Percentiles rank a stretch among this genome's conserved stretches.
These are phyloP conservation scores for Pseudoturritis turrita DNA, from an alignment of 345 rosid genomes.

Conservation along the genomic window DNA sequence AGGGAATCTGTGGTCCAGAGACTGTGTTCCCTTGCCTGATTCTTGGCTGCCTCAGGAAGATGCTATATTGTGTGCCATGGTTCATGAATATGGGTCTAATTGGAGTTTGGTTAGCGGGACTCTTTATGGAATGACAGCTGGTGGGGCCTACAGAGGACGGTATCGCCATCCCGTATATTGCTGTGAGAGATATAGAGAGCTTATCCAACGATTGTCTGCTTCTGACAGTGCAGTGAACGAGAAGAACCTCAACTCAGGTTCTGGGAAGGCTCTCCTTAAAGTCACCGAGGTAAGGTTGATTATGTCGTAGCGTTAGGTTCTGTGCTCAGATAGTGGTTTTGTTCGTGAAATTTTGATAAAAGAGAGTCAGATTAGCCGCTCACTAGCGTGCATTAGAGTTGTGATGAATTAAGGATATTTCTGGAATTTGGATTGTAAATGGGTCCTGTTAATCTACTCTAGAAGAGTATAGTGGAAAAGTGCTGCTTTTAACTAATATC, in stretches of 20 bases:
- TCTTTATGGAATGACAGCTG: slow-evolving; percentile 88
- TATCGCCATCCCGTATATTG: slow-evolving; percentile 92
- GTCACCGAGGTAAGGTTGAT: slow-evolving; percentile 82
- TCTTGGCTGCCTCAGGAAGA: slow-evolving; percentile 96
- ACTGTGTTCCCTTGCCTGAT: slow-evolving; percentile 90
- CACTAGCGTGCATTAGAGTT: background rate
- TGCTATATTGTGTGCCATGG: slow-evolving; percentile 94
- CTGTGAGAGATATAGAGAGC: slow-evolving; percentile 92
- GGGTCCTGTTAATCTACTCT: background rate
- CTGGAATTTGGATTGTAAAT: background rate
- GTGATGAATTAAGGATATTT: background rate
- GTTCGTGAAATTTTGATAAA: background rate
- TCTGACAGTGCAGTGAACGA: slow-evolving; percentile 63
- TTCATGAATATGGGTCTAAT: slow-evolving; percentile 92
- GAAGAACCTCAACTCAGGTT: slow-evolving; percentile 54
- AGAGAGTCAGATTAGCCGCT: background rate
- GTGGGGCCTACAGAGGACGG: slow-evolving; percentile 91
- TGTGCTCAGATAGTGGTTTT: background rate
- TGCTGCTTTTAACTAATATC: slow-evolving; percentile 22
- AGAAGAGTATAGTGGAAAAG: background rate
- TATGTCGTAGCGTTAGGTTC: background rate
- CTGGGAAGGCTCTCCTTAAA: slow-evolving; percentile 90
- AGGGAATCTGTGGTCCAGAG: slow-evolving; percentile 90
- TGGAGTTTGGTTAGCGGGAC: slow-evolving; percentile 86
- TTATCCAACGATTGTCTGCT: slow-evolving; percentile 67